Evolutionary conservation across 345 rosid species (phyloP).

Genomic region (Ceriops decandra): DNA sequence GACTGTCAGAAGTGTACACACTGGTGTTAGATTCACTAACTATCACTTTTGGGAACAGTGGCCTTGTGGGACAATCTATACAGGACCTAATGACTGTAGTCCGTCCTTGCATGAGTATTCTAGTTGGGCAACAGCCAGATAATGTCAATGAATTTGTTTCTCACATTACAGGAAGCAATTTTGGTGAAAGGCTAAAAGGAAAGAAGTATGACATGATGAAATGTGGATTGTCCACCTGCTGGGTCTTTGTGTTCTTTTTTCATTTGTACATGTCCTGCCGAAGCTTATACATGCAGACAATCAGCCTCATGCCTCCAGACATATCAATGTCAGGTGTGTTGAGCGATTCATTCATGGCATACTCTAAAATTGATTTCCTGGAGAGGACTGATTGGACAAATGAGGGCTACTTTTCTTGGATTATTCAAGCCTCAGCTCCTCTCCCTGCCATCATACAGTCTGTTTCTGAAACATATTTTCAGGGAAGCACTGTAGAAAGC

Average conservation of each 20-base stretch:
- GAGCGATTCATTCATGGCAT: conserved; percentile 46
- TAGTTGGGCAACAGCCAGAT: conserved; percentile 46
- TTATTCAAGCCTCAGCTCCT: conserved; percentile 55
- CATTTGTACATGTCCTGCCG: conserved; percentile 63
- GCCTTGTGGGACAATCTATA: conserved; percentile 51
- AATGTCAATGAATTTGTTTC: conserved; percentile 45
- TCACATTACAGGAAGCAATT: conserved; percentile 44
- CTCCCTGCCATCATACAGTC: conserved; percentile 55
- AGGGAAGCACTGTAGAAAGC: conserved; percentile 42
- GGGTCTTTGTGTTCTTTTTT: conserved; percentile 64
- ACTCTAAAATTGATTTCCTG: conserved; percentile 59
- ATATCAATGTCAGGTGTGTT: conserved; percentile 45
- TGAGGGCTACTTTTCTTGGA: conserved; percentile 79
- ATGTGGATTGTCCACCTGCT: conserved; percentile 39
- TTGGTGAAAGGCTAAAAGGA: conserved; percentile 23
- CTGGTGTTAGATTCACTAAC: conserved; percentile 61
- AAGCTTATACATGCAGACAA: conserved; percentile 66
- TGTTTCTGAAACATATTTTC: conserved; percentile 42
- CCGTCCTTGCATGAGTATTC: conserved; percentile 48
- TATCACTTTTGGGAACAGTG: conserved; percentile 71
- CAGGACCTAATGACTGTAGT: conserved; percentile 50
- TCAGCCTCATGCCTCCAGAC: conserved; percentile 62
- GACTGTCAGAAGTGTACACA: conserved; percentile 64
- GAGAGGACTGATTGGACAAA: conserved; percentile 56
- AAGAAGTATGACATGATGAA: conserved; percentile 19